A percentile compares a stretch with the other conserved stretches of the same genome.
Evolutionary conservation across 495 filamentous ascomycete genomes (phyloP).

Genomic region (Penicillium ochrochloron): DNA sequence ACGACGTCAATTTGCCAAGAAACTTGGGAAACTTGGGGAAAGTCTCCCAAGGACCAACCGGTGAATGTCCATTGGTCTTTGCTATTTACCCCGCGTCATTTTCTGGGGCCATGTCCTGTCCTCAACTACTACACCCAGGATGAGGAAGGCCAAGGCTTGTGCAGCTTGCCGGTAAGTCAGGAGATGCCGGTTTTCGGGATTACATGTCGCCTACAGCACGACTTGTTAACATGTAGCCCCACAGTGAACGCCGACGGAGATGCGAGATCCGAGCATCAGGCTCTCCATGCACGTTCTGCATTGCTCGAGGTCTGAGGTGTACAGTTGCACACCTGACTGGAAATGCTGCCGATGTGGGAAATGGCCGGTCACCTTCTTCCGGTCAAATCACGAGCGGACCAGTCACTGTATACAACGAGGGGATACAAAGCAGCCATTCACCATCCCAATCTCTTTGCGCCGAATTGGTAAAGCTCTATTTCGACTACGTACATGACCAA

Average conservation of each 20-base stretch:
- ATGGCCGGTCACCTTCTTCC: not conserved
- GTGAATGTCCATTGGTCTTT: not conserved
- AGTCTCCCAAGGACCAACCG: not conserved
- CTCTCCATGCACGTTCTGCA: not conserved
- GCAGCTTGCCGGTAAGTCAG: constrained; percentile 21
- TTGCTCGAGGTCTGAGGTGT: not conserved
- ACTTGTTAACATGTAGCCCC: not conserved
- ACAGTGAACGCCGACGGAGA: constrained; percentile 22
- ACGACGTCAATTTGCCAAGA: constrained; percentile 11
- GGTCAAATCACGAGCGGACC: not conserved
- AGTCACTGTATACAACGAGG: not conserved
- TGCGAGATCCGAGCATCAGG: constrained; percentile 22
- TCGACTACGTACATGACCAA: constrained; percentile 47
- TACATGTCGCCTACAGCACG: not conserved
- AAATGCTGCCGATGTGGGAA: not conserved
- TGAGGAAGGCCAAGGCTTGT: constrained; percentile 30
- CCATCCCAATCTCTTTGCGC: constrained; percentile 25
- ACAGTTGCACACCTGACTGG: not conserved
- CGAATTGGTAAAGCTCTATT: constrained; percentile 43
- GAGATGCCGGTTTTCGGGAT: not conserved
- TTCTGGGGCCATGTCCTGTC: not conserved
- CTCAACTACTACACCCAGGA: not conserved
- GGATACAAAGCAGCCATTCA: not conserved
- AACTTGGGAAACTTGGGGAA: not conserved
- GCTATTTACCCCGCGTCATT: not conserved